Percentiles rank a stretch among this genome's conserved stretches.
phyloP scores from a whole-genome alignment of 371 early-diverging fungal species.

The Entomophthora muscae region DNA sequence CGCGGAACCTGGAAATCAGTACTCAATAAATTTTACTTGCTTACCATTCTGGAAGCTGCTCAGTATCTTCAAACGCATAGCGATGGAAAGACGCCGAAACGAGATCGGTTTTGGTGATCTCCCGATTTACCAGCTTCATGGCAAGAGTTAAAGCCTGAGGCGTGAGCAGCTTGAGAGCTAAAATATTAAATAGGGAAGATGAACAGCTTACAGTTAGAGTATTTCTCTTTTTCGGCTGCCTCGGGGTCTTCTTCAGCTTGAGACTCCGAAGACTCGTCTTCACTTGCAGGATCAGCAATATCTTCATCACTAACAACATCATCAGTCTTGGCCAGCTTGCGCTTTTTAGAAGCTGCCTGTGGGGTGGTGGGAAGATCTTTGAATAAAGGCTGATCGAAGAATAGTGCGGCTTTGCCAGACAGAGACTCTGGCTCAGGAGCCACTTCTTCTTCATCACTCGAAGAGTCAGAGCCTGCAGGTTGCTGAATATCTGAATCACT shows the following conservation, averaged over 20 bases:
- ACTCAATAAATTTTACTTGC: slow-evolving; percentile 7
- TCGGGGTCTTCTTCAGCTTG: slow-evolving; percentile 24
- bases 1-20: slow-evolving; percentile 34
- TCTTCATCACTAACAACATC: slow-evolving; percentile 18
- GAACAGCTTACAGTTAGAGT: slow-evolving; percentile 19
- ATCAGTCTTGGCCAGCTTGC: slow-evolving; percentile 18
- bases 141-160: slow-evolving; percentile 83
- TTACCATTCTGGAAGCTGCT: slow-evolving; percentile 69
- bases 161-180: slow-evolving; percentile 39
- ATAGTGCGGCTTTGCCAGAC: slow-evolving; percentile 49
- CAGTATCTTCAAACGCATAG: slow-evolving; percentile 69
- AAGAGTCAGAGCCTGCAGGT: slow-evolving; percentile 16
- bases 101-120: slow-evolving; percentile 51
- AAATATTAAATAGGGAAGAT: not conserved
- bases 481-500: slow-evolving; percentile 12
- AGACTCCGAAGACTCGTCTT: slow-evolving; percentile 15
- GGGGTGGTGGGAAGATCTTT: slow-evolving; percentile 26
- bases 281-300: slow-evolving; percentile 12
- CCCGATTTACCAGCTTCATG: slow-evolving; percentile 57
- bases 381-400: slow-evolving; percentile 88
- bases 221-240: slow-evolving; percentile 41
- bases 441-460: slow-evolving; percentile 22
- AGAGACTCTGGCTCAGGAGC: slow-evolving; percentile 29
- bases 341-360: slow-evolving; percentile 37
- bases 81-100: slow-evolving; percentile 82